Evolutionary conservation across 2,329 filamentous ascomycete species (phyloP), one percentile per base, ranked within the genome.

Genomic region (Stylonectria norvegica): DNA sequence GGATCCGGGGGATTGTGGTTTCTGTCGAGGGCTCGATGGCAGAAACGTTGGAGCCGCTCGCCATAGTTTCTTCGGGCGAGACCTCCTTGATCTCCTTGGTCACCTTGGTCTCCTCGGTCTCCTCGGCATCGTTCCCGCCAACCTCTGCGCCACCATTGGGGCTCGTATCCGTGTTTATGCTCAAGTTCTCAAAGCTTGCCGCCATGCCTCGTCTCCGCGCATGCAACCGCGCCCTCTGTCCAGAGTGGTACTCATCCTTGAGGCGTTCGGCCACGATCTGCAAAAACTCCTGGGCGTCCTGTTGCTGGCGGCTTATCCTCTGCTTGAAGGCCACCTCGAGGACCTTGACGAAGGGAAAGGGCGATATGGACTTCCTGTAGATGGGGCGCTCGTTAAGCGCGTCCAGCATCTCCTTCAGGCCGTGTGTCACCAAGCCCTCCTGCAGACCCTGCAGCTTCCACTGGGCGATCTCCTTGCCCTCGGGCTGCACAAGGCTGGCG

Each of bases 281-380:
- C 40, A 98, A 68, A 49, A 98, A 96, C 63, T 98, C 93, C 60
- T 98, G 93, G 9, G 93, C 93, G 69, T 98, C 93, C 65, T 98
- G 93, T 66, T 98, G 93, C 60, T 93, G 89, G 38, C 91, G 78
- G 60, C 87, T 96, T 55, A 98, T 95, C 55, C 87, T 82, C 57
- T 94, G 91, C 40, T 81, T 81, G 59, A 96, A 98, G 1, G 91
- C 89, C 20, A 73, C 72, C 68, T 98, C 93, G 36, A 98, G 72
- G 0, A 86, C 84, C 48, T 78, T 73, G 30, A 98, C 85, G 60
- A 98, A 96, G 1, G 77, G 76, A n/a, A 81, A 78, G 3, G 91
- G 89, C 12, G 87, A 89, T 40, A 97, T 94, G 0, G 89, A 93
- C 72, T 97, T 98, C 60, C 83, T 89, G 64, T 90, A 87, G 53